Conservation (phyloP, 2,329 filamentous ascomycete species). For the Xylaria digitata region DNA sequence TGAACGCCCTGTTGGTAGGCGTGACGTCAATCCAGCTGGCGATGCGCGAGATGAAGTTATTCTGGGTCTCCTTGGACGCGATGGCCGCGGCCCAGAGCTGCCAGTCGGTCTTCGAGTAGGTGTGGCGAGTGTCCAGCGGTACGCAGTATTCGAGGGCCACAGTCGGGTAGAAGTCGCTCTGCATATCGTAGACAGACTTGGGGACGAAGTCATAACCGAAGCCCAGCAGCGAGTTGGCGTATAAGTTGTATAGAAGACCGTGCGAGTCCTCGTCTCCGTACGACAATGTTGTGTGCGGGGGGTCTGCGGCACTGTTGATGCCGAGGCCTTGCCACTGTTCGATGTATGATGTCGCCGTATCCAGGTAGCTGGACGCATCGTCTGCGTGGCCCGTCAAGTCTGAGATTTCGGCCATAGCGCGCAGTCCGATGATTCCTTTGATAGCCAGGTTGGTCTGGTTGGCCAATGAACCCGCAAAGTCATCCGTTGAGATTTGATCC, state of each 20-base stretch:
- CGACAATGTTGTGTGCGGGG: constrained; percentile 78
- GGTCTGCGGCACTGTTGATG: constrained; percentile 71
- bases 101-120: constrained; percentile 90
- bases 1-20: constrained; percentile 74
- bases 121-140: constrained; percentile 82
- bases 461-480: constrained; percentile 82
- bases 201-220: constrained; percentile 76
- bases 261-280: constrained; percentile 73
- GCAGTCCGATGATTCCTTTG: constrained; percentile 85
- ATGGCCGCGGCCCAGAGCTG: constrained; percentile 86
- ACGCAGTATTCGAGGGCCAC: constrained; percentile 82
- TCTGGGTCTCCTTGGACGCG: constrained; percentile 67
- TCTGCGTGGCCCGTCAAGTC: constrained; percentile 67
- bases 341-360: constrained; percentile 76
- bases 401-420: constrained; percentile 80
- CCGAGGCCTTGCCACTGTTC: constrained; percentile 77
- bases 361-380: constrained; percentile 68
- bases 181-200: constrained; percentile 78
- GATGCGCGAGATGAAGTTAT: constrained; percentile 74
- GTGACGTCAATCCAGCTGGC: constrained; percentile 82
- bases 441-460: constrained; percentile 86
- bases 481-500: constrained; percentile 83
- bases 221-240: constrained; percentile 79
- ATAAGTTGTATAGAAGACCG: constrained; percentile 80
- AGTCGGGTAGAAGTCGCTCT: constrained; percentile 79